Percentiles rank a stretch among this genome's conserved stretches.
phyloP scores from a whole-genome alignment of 352 stramenopile genomes.

The Pythium brachiatum region DNA sequence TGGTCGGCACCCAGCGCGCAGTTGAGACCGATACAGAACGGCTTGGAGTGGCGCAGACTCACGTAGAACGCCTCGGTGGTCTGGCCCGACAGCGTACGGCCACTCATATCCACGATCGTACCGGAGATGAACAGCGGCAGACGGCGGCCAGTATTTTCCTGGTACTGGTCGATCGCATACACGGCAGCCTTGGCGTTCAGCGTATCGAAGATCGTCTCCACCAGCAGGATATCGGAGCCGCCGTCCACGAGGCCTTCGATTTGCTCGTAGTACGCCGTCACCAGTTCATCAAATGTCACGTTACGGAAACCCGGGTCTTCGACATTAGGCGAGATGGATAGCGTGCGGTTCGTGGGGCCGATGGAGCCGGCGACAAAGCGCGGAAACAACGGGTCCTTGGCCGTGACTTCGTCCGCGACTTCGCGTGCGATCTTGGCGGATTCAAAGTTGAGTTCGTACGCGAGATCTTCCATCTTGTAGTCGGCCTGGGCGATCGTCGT shows the following conservation, averaged over 20 bases:
- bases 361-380: constrained; percentile 96
- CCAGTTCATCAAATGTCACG: constrained; percentile 97
- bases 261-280: constrained; percentile 95
- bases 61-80: constrained; percentile 97
- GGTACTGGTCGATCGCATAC: constrained; percentile 92
- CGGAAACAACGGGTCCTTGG: constrained; percentile 88
- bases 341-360: constrained; percentile 95
- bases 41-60: constrained; percentile 93
- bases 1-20: constrained; percentile 94
- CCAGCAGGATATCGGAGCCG: constrained; percentile 94
- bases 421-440: constrained; percentile 90
- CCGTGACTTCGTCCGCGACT: constrained; percentile 93
- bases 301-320: constrained; percentile 93
- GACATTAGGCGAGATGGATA: constrained; percentile 95
- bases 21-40: constrained; percentile 97
- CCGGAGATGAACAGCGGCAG: constrained; percentile 96
- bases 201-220: constrained; percentile 98
- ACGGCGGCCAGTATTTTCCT: constrained; percentile 88
- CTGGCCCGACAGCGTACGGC: constrained; percentile 95
- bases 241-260: constrained; percentile 93
- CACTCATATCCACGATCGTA: constrained; percentile 96
- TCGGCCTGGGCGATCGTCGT: constrained; percentile 96
- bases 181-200: constrained; percentile 96
- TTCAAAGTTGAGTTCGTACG: constrained; percentile 96
- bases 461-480: constrained; percentile 96